These are phyloP conservation scores for Linum lewisii DNA, from an alignment of 345 rosid species.

Conservation along the genomic window DNA sequence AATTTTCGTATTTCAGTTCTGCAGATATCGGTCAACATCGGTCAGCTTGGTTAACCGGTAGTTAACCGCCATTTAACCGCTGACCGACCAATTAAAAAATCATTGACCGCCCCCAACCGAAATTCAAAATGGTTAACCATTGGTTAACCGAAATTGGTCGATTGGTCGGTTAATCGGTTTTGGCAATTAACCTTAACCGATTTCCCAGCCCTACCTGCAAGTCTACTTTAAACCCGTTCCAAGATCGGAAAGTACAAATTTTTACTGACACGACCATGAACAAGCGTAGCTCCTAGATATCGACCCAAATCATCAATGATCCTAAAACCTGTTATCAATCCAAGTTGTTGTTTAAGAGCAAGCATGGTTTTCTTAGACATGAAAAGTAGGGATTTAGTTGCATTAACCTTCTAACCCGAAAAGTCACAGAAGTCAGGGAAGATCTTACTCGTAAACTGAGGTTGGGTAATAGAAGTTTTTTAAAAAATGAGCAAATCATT, in stretches of 20 bases:
- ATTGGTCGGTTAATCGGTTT: too few relatives aligned
- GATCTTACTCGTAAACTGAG: background rate
- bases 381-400: background rate
- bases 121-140: too few relatives aligned
- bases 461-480: background rate
- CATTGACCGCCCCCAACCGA: too few relatives aligned
- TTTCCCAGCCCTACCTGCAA: too few relatives aligned
- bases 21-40: too few relatives aligned
- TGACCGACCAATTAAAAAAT: too few relatives aligned
- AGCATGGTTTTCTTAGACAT: background rate
- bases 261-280: background rate
- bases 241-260: background rate
- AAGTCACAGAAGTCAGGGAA: background rate
- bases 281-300: background rate
- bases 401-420: background rate
- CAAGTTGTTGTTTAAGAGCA: background rate
- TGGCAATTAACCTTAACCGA: too few relatives aligned
- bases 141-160: too few relatives aligned
- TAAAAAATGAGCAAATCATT: background rate
- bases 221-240: background rate
- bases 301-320: background rate
- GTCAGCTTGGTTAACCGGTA: too few relatives aligned
- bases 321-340: background rate
- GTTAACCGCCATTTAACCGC: too few relatives aligned
- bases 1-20: too few relatives aligned